phyloP scores from a whole-genome alignment of 257 asterid genomes.

The Gynochthodes officinalis region DNA sequence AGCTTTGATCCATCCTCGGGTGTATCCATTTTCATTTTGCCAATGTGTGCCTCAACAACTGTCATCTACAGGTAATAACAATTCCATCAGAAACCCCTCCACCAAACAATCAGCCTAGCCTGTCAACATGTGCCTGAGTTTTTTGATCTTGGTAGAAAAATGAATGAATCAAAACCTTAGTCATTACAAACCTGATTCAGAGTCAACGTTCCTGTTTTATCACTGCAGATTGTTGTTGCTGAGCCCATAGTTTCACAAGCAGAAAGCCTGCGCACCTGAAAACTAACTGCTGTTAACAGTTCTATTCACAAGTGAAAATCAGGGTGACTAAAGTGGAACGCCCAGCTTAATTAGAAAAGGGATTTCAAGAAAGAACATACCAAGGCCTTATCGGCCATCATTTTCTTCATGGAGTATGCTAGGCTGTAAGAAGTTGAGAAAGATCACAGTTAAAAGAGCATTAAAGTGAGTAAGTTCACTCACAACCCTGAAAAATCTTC shows the following conservation, averaged over 20 bases:
- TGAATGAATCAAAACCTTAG: slow-evolving; percentile 6
- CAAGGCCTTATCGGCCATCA: slow-evolving; percentile 99
- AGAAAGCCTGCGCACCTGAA: slow-evolving; percentile 96
- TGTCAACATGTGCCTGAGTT: slow-evolving; percentile 12
- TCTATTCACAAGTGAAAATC: slow-evolving; percentile 16
- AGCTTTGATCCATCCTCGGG: slow-evolving; percentile 72
- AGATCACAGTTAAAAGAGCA: slow-evolving; percentile 21
- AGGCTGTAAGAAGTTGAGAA: slow-evolving; percentile 49
- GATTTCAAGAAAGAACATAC: slow-evolving; percentile 32
- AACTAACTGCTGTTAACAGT: slow-evolving; percentile 21
- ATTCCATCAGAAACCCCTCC: slow-evolving; percentile 14
- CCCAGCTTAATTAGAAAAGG: not conserved
- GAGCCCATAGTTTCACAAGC: slow-evolving; percentile 99
- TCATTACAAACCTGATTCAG: slow-evolving; percentile 69
- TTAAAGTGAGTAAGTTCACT: slow-evolving; percentile 10
- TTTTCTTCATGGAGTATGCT: slow-evolving; percentile 98
- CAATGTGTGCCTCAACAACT: slow-evolving; percentile 80
- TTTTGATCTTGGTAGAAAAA: slow-evolving; percentile 13
- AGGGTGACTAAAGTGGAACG: not conserved
- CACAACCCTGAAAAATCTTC: slow-evolving; percentile 1
- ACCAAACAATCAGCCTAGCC: slow-evolving; percentile 2
- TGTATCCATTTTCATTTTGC: slow-evolving; percentile 54
- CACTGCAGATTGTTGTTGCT: slow-evolving; percentile 96
- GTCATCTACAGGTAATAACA: slow-evolving; percentile 59
- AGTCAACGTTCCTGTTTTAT: slow-evolving; percentile 94